Base-by-base conservation (phyloP, 345 rosid genomes). In the Crucihimalaya himalaica region DNA sequence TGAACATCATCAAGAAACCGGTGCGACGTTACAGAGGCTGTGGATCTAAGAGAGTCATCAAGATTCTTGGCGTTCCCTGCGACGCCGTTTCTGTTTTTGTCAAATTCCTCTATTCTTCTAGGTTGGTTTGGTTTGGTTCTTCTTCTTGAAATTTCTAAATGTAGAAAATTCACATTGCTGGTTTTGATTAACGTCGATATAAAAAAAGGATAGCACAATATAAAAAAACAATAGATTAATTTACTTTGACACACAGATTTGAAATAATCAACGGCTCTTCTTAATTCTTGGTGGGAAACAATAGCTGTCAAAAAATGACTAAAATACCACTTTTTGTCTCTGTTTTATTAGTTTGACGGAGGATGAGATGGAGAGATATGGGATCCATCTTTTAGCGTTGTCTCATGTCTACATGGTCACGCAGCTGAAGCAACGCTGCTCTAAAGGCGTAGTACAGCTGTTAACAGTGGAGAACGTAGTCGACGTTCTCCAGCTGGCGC, bases 11-110 rank as follows among this genome's bases (percentile, higher is more conserved):
- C 12, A 88, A 85, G 42, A 70, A 80, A 32, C 93, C 90, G 9
- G 62, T 42, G 16, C 86, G 82, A 83, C 88, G 85, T 69, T 84
- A 83, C 56, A 78, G 86, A 74, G 62, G 75, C 29, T 82, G 82
- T 40, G 82, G 83, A 66, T 46, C 71, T 10, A 82, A 72, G 65
- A 81, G 57, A 71, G 58, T 84, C 73, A 84, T 93, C 37, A 87
- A 84, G 47, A 89, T 93, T 76, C 83, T 85, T 28, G 97, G 98
- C 27, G 98, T 93, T 34, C 96, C 97, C 0, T 81, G 85, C 84
- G 85, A 80, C 50, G 97, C 98, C 67, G 98, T 93, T 62, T 81
- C 84, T 0, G 81, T 87, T 6, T 93, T 93, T 19, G 50, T 91
- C 59, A 79, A 77, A 54, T 89, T 83, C 76, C 79, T 91, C 63